A percentile compares a stretch with the other conserved stretches of the same genome.
phyloP scores from a whole-genome alignment of 2,329 filamentous ascomycete genomes.

The Trichoderma sp. region DNA sequence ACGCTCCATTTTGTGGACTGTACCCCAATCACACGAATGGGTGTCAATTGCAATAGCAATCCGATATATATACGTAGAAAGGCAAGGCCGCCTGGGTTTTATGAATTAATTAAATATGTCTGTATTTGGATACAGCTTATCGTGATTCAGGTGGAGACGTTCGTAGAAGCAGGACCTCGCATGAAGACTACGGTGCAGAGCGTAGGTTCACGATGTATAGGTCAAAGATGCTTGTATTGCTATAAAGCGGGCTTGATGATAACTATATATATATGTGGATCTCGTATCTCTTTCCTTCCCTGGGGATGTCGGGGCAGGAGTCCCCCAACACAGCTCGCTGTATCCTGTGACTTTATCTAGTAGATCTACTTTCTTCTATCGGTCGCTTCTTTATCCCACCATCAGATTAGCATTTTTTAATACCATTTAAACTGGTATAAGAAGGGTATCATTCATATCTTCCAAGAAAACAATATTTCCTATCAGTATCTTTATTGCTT shows the following conservation, averaged over 20 bases:
- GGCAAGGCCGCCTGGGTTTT: not conserved
- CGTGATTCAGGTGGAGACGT: too few species aligned
- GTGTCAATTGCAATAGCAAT: not conserved
- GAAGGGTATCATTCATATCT: not conserved
- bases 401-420: not conserved
- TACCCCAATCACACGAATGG: not conserved
- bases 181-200: too few species aligned
- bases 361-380: not conserved
- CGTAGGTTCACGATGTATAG: too few species aligned
- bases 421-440: not conserved
- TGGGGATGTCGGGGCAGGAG: too few species aligned
- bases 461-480: not conserved
- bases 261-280: too few species aligned
- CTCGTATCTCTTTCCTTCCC: too few species aligned
- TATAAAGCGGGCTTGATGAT: too few species aligned
- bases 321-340: too few species aligned
- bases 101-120: not conserved
- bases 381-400: not conserved
- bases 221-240: too few species aligned
- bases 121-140: not conserved
- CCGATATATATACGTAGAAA: not conserved
- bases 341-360: not conserved
- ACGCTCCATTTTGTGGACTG: not conserved
- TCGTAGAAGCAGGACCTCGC: too few species aligned
- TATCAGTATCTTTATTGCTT: not conserved